These are phyloP conservation scores for Parathielavia hyrcaniae DNA, from an alignment of 495 filamentous ascomycete genomes.

Conservation along the genomic window DNA sequence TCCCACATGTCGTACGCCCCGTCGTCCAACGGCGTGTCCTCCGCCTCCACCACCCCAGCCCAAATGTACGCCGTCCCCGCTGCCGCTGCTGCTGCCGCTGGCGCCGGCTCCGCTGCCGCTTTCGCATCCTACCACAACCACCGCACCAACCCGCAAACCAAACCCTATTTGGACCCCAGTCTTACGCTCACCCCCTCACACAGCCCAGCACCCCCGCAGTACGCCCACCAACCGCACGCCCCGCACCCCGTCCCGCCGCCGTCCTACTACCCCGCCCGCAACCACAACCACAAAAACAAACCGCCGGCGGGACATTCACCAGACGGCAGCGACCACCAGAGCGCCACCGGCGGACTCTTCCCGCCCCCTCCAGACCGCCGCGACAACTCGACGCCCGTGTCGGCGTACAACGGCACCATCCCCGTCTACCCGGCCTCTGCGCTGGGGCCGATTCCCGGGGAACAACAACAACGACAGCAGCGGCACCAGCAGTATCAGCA, in stretches of 20 bases:
- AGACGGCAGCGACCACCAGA: not conserved
- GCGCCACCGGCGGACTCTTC: not conserved
- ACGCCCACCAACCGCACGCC: not conserved
- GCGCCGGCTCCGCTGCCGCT: conserved; percentile 8
- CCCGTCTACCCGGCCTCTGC: conserved; percentile 17
- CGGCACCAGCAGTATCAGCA: not conserved
- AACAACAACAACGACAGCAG: not conserved
- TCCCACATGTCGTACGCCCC: not conserved
- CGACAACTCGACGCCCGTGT: conserved; percentile 11
- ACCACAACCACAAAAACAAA: conserved; percentile 3
- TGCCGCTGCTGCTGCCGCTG: not conserved
- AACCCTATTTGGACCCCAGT: conserved; percentile 12
- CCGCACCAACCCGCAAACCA: not conserved
- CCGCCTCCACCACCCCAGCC: not conserved
- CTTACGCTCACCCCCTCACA: conserved; percentile 6
- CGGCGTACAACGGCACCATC: conserved; percentile 8
- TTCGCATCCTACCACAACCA: conserved; percentile 6
- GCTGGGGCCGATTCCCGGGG: conserved; percentile 7
- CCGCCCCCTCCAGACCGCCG: not conserved
- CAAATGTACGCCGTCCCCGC: conserved; percentile 3
- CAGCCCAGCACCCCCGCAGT: not conserved
- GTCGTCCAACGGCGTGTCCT: not conserved
- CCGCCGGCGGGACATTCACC: not conserved
- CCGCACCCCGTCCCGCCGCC: not conserved
- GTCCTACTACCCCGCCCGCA: conserved; percentile 1